Conservation (phyloP, 2,329 filamentous ascomycete species). For the Botrytis hyacinthi region DNA sequence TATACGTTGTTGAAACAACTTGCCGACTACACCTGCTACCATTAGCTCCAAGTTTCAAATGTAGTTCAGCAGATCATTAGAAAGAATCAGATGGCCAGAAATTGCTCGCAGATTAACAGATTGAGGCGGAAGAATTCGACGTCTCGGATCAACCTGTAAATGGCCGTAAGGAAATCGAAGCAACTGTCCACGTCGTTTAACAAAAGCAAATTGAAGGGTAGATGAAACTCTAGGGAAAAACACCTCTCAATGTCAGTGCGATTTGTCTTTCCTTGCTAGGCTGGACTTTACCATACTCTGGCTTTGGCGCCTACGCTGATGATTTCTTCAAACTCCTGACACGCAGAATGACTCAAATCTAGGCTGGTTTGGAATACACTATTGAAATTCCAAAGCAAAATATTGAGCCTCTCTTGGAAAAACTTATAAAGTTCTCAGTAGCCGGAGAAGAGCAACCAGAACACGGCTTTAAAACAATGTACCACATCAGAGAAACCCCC, state of each 20-base stretch:
- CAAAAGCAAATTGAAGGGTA: neutral
- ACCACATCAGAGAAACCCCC: too few species aligned
- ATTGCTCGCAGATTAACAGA: too few species aligned
- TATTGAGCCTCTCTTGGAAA: neutral
- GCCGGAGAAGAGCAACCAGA: neutral
- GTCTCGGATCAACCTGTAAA: too few species aligned
- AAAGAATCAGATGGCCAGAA: too few species aligned
- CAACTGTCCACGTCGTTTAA: too few species aligned
- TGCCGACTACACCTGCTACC: too few species aligned
- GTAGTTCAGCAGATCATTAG: too few species aligned
- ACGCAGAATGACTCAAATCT: neutral
- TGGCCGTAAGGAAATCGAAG: too few species aligned
- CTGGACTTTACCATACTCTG: neutral
- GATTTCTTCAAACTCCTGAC: neutral
- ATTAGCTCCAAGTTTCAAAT: too few species aligned
- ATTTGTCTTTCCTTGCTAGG: neutral
- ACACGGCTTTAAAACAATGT: neutral
- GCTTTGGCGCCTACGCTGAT: neutral
- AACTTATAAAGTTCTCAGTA: accelerated
- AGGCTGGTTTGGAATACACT: too few species aligned
- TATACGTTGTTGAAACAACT: too few species aligned
- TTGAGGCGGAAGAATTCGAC: too few species aligned
- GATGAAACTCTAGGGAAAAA: accelerated
- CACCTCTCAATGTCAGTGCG: neutral
- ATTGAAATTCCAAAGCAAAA: neutral